Base-by-base conservation (phyloP, 768 basidiomycete species). In the Filobasidium wieringae region DNA sequence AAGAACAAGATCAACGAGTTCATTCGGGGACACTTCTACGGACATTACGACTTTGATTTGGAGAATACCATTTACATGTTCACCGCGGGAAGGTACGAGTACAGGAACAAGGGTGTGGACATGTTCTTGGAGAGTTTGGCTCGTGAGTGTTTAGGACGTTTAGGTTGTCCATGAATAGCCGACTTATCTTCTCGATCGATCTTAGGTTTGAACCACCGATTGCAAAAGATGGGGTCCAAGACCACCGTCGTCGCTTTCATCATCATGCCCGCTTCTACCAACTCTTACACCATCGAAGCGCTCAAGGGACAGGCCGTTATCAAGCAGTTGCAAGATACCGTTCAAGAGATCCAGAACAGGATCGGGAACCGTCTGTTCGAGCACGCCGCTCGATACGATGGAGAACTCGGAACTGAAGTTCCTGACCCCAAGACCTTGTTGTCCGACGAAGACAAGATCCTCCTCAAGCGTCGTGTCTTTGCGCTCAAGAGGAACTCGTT, bases 1-100 rank as follows among this genome's bases (percentile, higher is more conserved):
- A 99, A 97, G 74, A 84, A 84, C n/a, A 99, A 99, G 77, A 97
- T 99, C 71, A 86, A 96, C 77, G 95, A 99, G 68, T 99, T 99
- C 63, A 81, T 96, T 49, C 81, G 90, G 39, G 95, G 95, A 14
- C 95, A 99, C 72, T 99, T 99, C 76, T 99, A 97, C 71, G 93
- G 93, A 2, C 85, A 93, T 69, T 89, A 88, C 74, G 87, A 97
- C 71, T 96, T 97, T 69, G 89, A 96, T 74, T 80, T 97, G 39
- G 88, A 93, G 19, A 76, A 78, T 69, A 76, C 75, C 12, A 65
- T 77, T 39, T 76, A 95, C 87, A 84, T 96, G 81, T 99, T 99
- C 76, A 97, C 90, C 15, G 95, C 95, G n/a, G 95, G 95, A 39
- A 83, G 95, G 41, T 99, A 99, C 74, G 95, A 99, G 74, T 99